Evolutionary conservation across 148 eudicot genomes (phyloP).

Genomic region (Vaccinium myrtillus): DNA sequence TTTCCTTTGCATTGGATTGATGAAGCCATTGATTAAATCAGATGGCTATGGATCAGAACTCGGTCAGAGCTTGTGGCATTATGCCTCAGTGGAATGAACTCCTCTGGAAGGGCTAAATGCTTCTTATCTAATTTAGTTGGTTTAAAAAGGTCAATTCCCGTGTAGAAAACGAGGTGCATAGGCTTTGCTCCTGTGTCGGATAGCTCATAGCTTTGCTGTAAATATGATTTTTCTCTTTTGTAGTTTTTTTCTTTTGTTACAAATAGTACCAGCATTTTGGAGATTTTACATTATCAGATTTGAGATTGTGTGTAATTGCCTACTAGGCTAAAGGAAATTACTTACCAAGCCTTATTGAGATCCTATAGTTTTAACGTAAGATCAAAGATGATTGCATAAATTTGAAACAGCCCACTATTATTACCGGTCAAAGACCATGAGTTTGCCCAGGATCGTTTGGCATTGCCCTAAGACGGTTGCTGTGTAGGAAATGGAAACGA

Average conservation of each 20-base stretch:
- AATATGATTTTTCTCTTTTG: not conserved
- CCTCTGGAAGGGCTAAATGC: not conserved
- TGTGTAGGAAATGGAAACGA: not conserved
- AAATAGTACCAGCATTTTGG: not conserved
- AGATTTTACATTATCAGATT: not conserved
- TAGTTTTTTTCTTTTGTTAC: not conserved
- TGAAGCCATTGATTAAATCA: not conserved
- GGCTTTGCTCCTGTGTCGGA: not conserved
- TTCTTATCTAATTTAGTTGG: not conserved
- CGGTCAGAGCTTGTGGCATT: constrained; percentile 6
- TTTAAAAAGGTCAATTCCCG: not conserved
- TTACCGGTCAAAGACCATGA: not conserved
- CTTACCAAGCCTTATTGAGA: not conserved
- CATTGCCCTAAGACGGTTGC: not conserved
- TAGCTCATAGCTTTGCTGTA: not conserved
- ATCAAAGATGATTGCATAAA: not conserved
- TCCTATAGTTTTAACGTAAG: not conserved
- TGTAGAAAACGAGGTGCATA: not conserved
- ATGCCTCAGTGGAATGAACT: not conserved
- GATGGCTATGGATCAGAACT: not conserved
- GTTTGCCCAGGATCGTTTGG: not conserved
- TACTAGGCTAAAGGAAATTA: not conserved
- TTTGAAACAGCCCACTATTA: not conserved
- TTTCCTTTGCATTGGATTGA: not conserved
- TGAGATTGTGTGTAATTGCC: not conserved